Evolutionary conservation across 495 filamentous ascomycete genomes (phyloP), one percentile per base, ranked within the genome.

Genomic region (Talaromyces thailandensis): DNA sequence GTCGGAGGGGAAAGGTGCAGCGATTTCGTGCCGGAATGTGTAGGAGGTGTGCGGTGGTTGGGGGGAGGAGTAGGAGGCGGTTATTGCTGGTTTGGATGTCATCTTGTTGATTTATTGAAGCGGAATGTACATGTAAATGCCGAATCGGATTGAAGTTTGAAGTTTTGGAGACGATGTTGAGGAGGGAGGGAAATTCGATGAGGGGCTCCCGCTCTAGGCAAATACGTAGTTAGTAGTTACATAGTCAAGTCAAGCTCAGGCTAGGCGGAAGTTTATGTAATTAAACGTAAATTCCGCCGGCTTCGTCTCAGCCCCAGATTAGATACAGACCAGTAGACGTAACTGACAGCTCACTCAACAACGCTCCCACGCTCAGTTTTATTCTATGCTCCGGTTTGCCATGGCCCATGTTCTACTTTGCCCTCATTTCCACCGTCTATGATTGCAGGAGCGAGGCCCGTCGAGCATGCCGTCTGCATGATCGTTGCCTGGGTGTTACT

Each of bases 41-140:
- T 74, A 65, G 25, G 60, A 40, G 11, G 68, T 69, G 21, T 67
- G 43, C 26, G 59, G 59, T 21, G 59, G 59, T 21, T 70, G 62
- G 24, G 86, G 79, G 59, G 87, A 84, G 62, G 72, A 74, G 75
- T 90, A 91, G 56, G 78, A 75, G 32, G 87, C 85, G 48, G 65
- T 70, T 51, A 89, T 75, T 24, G 66, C 68, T 24, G 64, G 61
- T 18, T 56, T 61, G 12, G 18, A 51, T 16, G 59, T 52, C 37
- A 25, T 31, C 11, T 35, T 57, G 24, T 18, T 56, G 11, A 37
- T 6, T 45, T 45, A 45, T 37, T 12, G 35, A 37, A 12, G 11
- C 6, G 35, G 8, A 37, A 2, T 37, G 3, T 37, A 12, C 3
- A 37, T 14, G 12, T 14, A 16, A 40, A 40, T n/a, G 35, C 9